Evolutionary conservation across 192 early-diverging fungal genomes (phyloP).

Genomic region (Geosiphon pyriformis): DNA sequence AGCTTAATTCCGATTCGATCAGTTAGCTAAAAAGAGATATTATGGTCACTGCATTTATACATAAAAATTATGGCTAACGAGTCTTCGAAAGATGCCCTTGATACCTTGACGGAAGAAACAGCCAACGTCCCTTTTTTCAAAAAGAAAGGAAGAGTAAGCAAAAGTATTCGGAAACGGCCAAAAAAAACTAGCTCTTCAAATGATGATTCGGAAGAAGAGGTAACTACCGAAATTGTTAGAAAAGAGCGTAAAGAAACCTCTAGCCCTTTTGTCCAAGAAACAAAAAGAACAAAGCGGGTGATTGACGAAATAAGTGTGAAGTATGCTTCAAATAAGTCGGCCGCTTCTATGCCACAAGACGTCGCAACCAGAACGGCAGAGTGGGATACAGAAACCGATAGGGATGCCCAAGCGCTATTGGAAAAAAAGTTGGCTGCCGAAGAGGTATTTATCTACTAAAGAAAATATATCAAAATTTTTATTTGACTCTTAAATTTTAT

Average conservation of each 20-base stretch:
- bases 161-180: constrained; percentile 53
- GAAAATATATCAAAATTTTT: constrained; percentile 5
- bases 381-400: constrained; percentile 42
- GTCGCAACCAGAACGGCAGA: constrained; percentile 31
- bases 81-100: no score
- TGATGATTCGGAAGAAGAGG: constrained; percentile 28
- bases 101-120: neutral
- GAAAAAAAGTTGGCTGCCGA: constrained; percentile 40
- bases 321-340: constrained; percentile 32
- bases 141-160: constrained; percentile 41
- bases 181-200: constrained; percentile 11
- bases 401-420: constrained; percentile 36
- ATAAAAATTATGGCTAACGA: no score
- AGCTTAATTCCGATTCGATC: no score
- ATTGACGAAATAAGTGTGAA: constrained; percentile 29
- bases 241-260: constrained; percentile 34
- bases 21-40: no score
- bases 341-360: constrained; percentile 30
- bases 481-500: neutral
- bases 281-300: constrained; percentile 33
- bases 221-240: constrained; percentile 27
- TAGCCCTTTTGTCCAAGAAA: constrained; percentile 40
- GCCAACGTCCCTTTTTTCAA: constrained; percentile 53
- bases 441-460: constrained; percentile 24
- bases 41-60: no score